Evolutionary conservation across 306 rosid species (phyloP), one percentile per base, ranked within the genome.

Genomic region (Oemleria cerasiformis): DNA sequence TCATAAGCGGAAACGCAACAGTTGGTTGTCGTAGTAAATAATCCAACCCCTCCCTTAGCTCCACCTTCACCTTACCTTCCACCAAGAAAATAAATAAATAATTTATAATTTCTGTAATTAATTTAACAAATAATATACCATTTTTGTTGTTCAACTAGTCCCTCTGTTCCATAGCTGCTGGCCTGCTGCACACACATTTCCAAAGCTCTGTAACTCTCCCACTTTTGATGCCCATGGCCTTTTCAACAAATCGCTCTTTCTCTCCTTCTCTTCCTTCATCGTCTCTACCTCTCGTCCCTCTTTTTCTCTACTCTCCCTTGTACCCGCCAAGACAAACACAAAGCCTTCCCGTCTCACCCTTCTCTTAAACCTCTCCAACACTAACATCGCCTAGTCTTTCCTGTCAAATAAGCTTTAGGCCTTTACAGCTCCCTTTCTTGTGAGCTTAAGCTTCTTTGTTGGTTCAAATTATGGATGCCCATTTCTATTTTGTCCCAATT

Each of bases 181-280:
- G 36, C 36, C 36, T 30, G 36, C 36, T 59, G 36, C 40, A 60
- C 72, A 65, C 10, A 23, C 84, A 73, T 47, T 74, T 74, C 84
- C 77, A 51, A 70, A 66, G 70, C 83, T 86, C 84, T 84, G 87
- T 84, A 82, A 76, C 81, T 79, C 80, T 63, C 61, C 79, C 82
- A 39, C 78, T 66, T 50, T 47, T 66, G 77, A 75, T 82, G 77
- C 83, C 80, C 78, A 87, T 80, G 92, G 87, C 89, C 70, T 14
- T 80, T 69, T 73, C 81, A 67, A 67, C 68, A 76, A 74, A 47
- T 68, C 56, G 44, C 44, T 42, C 54, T 30, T 12, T 73, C 66
- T 78, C 77, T 42, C 34, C 81, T 25, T 74, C 83, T 70, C 77
- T 70, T 63, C 48, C 53, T 76, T 70, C 82, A 42, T 39, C 47